phyloP scores from a whole-genome alignment of 2,329 filamentous ascomycete species.

The Talaromyces sp. region DNA sequence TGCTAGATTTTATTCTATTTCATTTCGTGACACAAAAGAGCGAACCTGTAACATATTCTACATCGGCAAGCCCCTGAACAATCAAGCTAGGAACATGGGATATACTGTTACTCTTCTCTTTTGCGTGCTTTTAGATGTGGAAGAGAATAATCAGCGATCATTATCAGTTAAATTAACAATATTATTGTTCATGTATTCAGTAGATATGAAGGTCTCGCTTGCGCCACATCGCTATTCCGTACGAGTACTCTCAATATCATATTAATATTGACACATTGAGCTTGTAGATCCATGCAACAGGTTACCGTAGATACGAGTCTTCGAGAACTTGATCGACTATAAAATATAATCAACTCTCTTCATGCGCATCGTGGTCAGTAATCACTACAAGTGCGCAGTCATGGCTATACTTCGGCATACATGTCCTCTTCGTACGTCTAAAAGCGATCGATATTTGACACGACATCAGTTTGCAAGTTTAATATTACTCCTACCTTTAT shows the following conservation, averaged over 20 bases:
- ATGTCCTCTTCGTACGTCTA: background rate
- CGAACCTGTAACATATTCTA: background rate
- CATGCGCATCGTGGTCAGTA: background rate
- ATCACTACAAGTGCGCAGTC: background rate
- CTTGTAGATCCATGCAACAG: background rate
- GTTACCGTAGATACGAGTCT: too few relatives aligned
- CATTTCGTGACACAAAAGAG: background rate
- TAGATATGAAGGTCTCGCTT: too few relatives aligned
- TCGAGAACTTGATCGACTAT: too few relatives aligned
- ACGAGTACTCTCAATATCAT: background rate
- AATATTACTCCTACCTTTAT: too few relatives aligned
- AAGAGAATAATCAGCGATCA: background rate
- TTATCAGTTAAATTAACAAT: background rate
- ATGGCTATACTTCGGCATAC: background rate
- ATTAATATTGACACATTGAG: too few relatives aligned
- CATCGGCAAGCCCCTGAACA: background rate
- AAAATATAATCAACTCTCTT: background rate
- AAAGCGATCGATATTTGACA: background rate
- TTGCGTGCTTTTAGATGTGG: too few relatives aligned
- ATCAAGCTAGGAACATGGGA: background rate
- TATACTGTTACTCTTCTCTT: too few relatives aligned
- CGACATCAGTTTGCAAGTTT: too few relatives aligned
- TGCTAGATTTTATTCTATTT: too few relatives aligned
- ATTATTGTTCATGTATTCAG: too few relatives aligned
- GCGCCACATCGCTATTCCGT: too few relatives aligned